Evolutionary conservation across 148 eudicot genomes (phyloP).

Genomic region (Spergularia bocconei): DNA sequence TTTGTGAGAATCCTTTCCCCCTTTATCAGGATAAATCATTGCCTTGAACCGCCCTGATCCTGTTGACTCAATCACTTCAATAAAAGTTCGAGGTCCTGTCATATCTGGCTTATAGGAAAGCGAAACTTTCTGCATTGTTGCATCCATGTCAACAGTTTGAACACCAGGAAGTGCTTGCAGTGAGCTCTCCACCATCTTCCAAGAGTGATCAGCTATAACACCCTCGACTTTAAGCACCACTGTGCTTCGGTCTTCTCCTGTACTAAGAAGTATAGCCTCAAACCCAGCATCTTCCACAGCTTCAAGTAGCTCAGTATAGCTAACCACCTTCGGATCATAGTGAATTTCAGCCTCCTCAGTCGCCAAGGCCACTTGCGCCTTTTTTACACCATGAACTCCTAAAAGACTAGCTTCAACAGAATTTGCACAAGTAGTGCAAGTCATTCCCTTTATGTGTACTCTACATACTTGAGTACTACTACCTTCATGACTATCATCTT

Average conservation of each 20-base stretch:
- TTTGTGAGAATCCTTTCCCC: constrained; percentile 57
- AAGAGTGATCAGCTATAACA: constrained; percentile 37
- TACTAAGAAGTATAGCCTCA: constrained; percentile 65
- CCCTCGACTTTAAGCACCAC: constrained; percentile 69
- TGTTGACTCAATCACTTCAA: constrained; percentile 65
- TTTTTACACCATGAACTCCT: constrained; percentile 58
- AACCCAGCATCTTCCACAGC: constrained; percentile 69
- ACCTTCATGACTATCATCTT: constrained; percentile 46
- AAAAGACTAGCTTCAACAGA: constrained; percentile 62
- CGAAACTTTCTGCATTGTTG: constrained; percentile 46
- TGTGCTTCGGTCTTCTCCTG: constrained; percentile 70
- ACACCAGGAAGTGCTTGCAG: constrained; percentile 78
- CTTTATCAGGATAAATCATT: constrained; percentile 65
- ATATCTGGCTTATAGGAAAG: constrained; percentile 70
- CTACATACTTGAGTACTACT: constrained; percentile 55
- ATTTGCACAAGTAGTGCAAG: constrained; percentile 79
- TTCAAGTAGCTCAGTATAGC: constrained; percentile 45
- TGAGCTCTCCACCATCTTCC: constrained; percentile 49
- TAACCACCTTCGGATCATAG: constrained; percentile 61
- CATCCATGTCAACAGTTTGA: constrained; percentile 48
- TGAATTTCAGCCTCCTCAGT: constrained; percentile 78
- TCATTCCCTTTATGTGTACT: constrained; percentile 71
- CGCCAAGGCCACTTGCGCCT: constrained; percentile 80
- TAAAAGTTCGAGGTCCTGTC: constrained; percentile 78
- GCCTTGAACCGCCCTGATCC: constrained; percentile 60